Percentiles rank a stretch among this genome's conserved stretches.
These are phyloP conservation scores for Aspergillus sp. DNA, from an alignment of 2,329 filamentous ascomycete genomes.

Conservation along the genomic window DNA sequence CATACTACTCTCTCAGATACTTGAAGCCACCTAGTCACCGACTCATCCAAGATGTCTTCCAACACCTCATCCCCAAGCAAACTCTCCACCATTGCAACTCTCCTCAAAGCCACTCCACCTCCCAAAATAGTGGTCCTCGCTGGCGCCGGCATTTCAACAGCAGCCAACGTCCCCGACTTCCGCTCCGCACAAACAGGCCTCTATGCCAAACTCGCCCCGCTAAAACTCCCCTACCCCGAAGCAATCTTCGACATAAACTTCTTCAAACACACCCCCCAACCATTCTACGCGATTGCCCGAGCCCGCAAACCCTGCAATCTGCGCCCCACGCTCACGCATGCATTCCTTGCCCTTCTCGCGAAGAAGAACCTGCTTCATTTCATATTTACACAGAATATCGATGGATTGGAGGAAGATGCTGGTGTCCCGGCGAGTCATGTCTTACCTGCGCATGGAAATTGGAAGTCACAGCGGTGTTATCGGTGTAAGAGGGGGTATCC, in stretches of 20 bases:
- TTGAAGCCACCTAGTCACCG: no score
- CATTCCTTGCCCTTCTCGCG: slow-evolving; percentile 69
- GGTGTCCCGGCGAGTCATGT: slow-evolving; percentile 69
- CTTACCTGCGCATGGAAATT: slow-evolving; percentile 80
- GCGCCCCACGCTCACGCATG: slow-evolving; percentile 73
- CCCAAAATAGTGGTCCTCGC: slow-evolving; percentile 28
- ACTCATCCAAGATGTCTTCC: no score
- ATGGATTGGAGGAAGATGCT: slow-evolving; percentile 75
- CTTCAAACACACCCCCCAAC: slow-evolving; percentile 68
- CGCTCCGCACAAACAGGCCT: slow-evolving; percentile 77
- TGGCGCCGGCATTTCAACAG: slow-evolving; percentile 64
- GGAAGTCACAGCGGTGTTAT: slow-evolving; percentile 74
- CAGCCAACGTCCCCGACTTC: slow-evolving; percentile 70
- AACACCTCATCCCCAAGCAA: no score
- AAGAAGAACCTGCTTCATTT: slow-evolving; percentile 67
- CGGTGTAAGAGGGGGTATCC: slow-evolving; percentile 65
- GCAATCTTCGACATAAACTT: slow-evolving; percentile 81
- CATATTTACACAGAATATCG: slow-evolving; percentile 88
- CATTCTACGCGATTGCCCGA: slow-evolving; percentile 78
- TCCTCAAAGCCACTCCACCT: slow-evolving; percentile 10
- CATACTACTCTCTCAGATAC: no score
- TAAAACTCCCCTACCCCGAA: slow-evolving; percentile 75
- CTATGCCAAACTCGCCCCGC: slow-evolving; percentile 72
- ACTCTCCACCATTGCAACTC: slow-evolving; percentile 7
- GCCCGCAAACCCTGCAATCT: slow-evolving; percentile 83